Evolutionary conservation across 345 rosid genomes (phyloP).

Genomic region (Heritiera littoralis): DNA sequence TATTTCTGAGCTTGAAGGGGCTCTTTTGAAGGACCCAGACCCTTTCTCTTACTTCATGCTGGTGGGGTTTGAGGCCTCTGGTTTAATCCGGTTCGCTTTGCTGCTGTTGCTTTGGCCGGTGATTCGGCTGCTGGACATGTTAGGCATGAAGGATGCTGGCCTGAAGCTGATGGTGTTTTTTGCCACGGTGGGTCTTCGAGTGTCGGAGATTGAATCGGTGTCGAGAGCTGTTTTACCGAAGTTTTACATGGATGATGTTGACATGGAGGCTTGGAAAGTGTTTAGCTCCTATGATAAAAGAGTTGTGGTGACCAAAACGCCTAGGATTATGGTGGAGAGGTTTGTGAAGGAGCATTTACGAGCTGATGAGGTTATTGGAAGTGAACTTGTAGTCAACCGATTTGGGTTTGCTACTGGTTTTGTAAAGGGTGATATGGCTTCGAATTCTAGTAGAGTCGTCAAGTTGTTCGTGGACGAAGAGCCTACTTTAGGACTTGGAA

Average conservation of each 20-base stretch:
- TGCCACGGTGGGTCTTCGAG: constrained; percentile 56
- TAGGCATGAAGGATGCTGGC: constrained; percentile 49
- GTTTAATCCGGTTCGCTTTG: constrained; percentile 64
- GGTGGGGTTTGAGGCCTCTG: constrained; percentile 85
- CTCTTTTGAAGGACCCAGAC: constrained; percentile 56
- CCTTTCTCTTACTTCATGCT: constrained; percentile 87
- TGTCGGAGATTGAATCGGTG: constrained; percentile 71
- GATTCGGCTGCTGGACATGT: constrained; percentile 48
- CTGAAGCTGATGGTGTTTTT: constrained; percentile 69
- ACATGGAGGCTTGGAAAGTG: constrained; percentile 69
- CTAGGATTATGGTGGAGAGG: constrained; percentile 77
- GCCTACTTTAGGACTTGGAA: constrained; percentile 61
- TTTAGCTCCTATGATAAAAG: constrained; percentile 56
- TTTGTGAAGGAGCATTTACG: constrained; percentile 75
- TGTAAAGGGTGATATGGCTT: constrained; percentile 27
- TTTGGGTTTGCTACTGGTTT: constrained; percentile 77
- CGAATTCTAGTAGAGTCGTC: constrained; percentile 36
- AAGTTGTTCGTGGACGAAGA: constrained; percentile 47
- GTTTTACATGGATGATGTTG: constrained; percentile 79
- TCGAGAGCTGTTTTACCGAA: constrained; percentile 88
- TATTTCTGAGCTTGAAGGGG: constrained; percentile 80
- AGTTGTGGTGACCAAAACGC: constrained; percentile 74
- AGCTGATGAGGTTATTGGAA: constrained; percentile 76
- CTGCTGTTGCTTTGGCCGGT: constrained; percentile 68
- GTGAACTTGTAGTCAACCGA: constrained; percentile 58